These are phyloP conservation scores for Alternaria postmessia DNA, from an alignment of 2,329 filamentous ascomycete species.

Conservation along the genomic window DNA sequence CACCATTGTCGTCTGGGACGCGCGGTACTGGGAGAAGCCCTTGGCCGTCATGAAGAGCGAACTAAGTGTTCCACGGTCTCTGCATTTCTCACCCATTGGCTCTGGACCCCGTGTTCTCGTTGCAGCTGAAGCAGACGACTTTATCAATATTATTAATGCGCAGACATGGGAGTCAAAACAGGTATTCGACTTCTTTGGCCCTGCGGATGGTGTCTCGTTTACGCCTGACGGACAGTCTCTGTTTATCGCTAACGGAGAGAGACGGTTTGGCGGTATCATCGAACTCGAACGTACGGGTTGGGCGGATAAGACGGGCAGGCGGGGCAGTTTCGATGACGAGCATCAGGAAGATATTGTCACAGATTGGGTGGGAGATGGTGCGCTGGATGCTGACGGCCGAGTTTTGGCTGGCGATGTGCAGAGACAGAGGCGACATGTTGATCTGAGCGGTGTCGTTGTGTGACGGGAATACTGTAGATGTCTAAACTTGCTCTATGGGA, in stretches of 20 bases:
- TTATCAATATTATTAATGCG: constrained; percentile 74
- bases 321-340: constrained; percentile 4
- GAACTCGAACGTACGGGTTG: constrained; percentile 62
- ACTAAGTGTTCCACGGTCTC: constrained; percentile 72
- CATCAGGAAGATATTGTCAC: constrained; percentile 19
- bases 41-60: constrained; percentile 66
- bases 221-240: constrained; percentile 72
- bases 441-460: constrained; percentile 36
- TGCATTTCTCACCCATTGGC: constrained; percentile 76
- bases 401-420: constrained; percentile 23
- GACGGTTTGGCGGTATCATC: constrained; percentile 70
- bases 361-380: constrained; percentile 39
- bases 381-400: constrained; percentile 21
- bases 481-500: neutral
- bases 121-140: constrained; percentile 78
- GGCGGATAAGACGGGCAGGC: constrained; percentile 27
- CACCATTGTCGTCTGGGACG: constrained; percentile 77
- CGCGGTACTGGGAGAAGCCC: constrained; percentile 70
- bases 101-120: constrained; percentile 72
- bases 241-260: constrained; percentile 73
- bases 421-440: constrained; percentile 34
- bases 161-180: constrained; percentile 71
- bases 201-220: constrained; percentile 74
- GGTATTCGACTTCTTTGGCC: constrained; percentile 76
- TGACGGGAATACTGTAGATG: constrained; percentile 44